Conservation (phyloP, 352 stramenopile genomes). For the Pythium guiyangense region DNA sequence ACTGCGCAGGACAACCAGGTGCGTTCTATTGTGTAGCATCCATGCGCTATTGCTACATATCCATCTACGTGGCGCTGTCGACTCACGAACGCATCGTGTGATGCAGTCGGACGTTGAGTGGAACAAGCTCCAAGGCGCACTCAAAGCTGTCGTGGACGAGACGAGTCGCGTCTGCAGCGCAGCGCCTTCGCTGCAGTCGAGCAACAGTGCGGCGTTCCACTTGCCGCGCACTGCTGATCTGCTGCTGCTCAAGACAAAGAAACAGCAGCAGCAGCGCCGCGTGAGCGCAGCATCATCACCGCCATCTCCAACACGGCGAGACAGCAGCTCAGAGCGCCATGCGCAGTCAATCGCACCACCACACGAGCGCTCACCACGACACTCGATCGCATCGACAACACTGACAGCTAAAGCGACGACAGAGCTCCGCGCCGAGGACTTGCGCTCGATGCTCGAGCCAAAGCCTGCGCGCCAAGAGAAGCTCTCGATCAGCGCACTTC, state of each 20-base stretch:
- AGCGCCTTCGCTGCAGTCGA: not conserved
- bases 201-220: slow-evolving; percentile 3
- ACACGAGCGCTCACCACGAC: not conserved
- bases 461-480: slow-evolving; percentile 30
- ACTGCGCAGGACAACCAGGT: slow-evolving; percentile 1
- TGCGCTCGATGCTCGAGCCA: slow-evolving; percentile 55
- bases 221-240: slow-evolving; percentile 30
- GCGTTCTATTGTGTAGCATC: not conserved
- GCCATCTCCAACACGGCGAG: not conserved
- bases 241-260: slow-evolving; percentile 6
- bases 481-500: slow-evolving; percentile 48
- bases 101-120: slow-evolving; percentile 18
- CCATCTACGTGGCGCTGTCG: not conserved
- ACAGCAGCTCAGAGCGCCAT: not conserved
- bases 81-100: not conserved
- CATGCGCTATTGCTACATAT: too few species aligned
- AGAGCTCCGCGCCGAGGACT: slow-evolving; percentile 42
- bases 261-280: slow-evolving; percentile 2
- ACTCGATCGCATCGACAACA: not conserved
- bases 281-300: not conserved
- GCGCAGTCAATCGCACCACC: too few species aligned
- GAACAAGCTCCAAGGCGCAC: slow-evolving; percentile 18
- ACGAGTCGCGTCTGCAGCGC: slow-evolving; percentile 17
- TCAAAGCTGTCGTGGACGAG: slow-evolving; percentile 15
- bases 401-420: not conserved